phyloP scores from a whole-genome alignment of 2,329 filamentous ascomycete species.

The Aspergillus chevalieri region DNA sequence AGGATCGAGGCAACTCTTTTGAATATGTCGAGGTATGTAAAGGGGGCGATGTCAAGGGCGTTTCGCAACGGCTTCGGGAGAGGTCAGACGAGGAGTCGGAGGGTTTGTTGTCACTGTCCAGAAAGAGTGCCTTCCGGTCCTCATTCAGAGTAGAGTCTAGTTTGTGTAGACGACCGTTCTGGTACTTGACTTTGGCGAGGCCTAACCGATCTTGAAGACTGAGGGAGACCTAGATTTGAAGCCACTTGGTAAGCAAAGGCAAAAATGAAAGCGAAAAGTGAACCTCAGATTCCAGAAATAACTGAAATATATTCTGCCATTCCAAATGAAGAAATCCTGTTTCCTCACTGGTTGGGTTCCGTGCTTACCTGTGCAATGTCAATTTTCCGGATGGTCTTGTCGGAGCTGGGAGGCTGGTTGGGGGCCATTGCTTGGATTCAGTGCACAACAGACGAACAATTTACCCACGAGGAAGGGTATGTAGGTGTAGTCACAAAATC shows the following conservation, averaged over 20 bases:
- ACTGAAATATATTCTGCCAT: no score
- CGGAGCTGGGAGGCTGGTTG: conserved; percentile 26
- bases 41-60: conserved; percentile 69
- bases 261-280: background rate
- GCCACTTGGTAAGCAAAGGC: conserved; percentile 9
- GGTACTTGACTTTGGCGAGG: conserved; percentile 93
- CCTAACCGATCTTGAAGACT: conserved; percentile 89
- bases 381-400: conserved; percentile 37
- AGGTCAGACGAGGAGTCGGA: conserved; percentile 83
- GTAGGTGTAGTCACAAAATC: conserved; percentile 7
- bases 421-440: conserved; percentile 25
- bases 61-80: conserved; percentile 54
- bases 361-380: conserved; percentile 36
- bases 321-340: no score
- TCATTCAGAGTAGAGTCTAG: conserved; percentile 66
- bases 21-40: conserved; percentile 79
- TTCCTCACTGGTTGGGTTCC: no score
- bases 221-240: conserved; percentile 68
- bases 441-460: conserved; percentile 6
- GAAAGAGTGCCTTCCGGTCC: conserved; percentile 57
- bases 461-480: conserved; percentile 12
- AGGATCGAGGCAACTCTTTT: conserved; percentile 63
- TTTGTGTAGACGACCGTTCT: conserved; percentile 89
- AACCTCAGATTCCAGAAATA: background rate
- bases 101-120: conserved; percentile 59